These are phyloP conservation scores for Penicillium turbatum DNA, from an alignment of 495 filamentous ascomycete species.

Conservation along the genomic window DNA sequence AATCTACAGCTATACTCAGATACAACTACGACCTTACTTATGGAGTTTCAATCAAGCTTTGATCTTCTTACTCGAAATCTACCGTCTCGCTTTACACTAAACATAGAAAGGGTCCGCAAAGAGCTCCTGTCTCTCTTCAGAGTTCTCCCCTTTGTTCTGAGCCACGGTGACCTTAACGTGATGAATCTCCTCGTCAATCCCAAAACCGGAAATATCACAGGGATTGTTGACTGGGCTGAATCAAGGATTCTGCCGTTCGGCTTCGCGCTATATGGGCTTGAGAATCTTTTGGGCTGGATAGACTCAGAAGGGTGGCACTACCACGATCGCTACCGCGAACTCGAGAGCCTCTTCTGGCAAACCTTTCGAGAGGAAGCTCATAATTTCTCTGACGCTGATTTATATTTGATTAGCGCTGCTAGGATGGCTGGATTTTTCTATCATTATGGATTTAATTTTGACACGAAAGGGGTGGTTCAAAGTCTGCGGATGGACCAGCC, in stretches of 20 bases:
- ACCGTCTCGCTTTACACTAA: neutral
- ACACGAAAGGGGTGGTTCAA: no score
- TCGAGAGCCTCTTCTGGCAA: conserved; percentile 26
- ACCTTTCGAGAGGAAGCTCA: conserved; percentile 13
- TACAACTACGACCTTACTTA: no score
- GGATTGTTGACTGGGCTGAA: conserved; percentile 46
- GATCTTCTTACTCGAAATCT: neutral
- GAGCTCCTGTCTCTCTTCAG: conserved; percentile 29
- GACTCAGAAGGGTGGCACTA: conserved; percentile 37
- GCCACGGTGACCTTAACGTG: conserved; percentile 42
- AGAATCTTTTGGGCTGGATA: conserved; percentile 38
- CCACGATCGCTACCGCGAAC: conserved; percentile 16
- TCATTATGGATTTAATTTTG: conserved; percentile 13
- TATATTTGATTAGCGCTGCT: conserved; percentile 11
- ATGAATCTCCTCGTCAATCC: conserved; percentile 44
- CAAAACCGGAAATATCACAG: conserved; percentile 37
- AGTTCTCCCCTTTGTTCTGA: conserved; percentile 39
- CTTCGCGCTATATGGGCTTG: conserved; percentile 38
- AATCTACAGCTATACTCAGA: no score
- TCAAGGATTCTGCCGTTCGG: conserved; percentile 43
- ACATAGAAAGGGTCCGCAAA: conserved; percentile 9
- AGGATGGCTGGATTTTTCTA: conserved; percentile 19
- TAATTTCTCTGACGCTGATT: conserved; percentile 15
- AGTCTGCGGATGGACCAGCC: conserved; percentile 8
- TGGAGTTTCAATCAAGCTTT: no score